Evolutionary conservation across 768 basidiomycete genomes (phyloP).

Genomic region (Tricholomella constricta): DNA sequence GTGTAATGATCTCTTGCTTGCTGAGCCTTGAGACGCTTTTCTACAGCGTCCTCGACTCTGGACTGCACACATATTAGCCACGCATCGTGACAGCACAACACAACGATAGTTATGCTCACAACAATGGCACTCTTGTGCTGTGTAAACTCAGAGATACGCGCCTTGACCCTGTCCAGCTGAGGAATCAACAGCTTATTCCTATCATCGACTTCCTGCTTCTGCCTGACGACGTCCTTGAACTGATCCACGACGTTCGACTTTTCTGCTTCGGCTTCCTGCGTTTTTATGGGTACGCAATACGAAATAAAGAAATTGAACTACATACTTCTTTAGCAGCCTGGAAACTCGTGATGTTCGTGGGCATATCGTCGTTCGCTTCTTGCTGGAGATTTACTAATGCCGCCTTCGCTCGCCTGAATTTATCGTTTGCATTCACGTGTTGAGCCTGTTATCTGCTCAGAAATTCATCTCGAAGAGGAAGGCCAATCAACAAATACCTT

Average conservation of each 20-base stretch:
- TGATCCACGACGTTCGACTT: constrained; percentile 50
- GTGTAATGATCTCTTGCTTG: constrained; percentile 47
- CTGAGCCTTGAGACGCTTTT: constrained; percentile 52
- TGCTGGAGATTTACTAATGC: constrained; percentile 45
- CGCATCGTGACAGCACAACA: not conserved
- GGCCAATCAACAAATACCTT: constrained; percentile 28
- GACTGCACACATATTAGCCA: constrained; percentile 35
- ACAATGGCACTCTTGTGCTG: constrained; percentile 38
- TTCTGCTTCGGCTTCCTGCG: constrained; percentile 58
- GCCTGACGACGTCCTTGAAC: constrained; percentile 44
- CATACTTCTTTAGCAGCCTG: constrained; percentile 55
- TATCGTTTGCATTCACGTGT: constrained; percentile 19
- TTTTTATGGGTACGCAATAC: not conserved
- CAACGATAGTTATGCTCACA: not conserved
- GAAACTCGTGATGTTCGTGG: constrained; percentile 59
- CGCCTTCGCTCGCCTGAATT: constrained; percentile 23
- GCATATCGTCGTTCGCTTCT: constrained; percentile 70
- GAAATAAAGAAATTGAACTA: constrained; percentile 31
- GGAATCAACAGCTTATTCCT: constrained; percentile 44
- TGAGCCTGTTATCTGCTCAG: constrained; percentile 23
- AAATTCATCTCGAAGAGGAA: not conserved
- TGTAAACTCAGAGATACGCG: constrained; percentile 53
- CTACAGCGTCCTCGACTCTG: constrained; percentile 50
- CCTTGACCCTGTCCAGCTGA: constrained; percentile 47
- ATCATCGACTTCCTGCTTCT: constrained; percentile 50